phyloP scores from a whole-genome alignment of 164 flowering plant genomes.

The Euptelea pleiosperma region DNA sequence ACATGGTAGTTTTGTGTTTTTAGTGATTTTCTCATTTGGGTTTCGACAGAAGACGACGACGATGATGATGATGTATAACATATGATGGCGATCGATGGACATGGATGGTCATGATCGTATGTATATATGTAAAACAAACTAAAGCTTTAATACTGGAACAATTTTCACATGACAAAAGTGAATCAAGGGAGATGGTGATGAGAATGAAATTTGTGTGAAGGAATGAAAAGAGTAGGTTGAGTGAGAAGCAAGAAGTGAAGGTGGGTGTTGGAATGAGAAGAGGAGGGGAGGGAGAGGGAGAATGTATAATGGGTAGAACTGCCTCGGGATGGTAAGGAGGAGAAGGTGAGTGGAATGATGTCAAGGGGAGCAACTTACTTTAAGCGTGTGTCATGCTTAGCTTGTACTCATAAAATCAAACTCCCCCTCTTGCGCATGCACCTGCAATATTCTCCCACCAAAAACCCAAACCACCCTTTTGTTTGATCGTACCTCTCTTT shows the following conservation, averaged over 20 bases:
- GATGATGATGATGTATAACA: not conserved
- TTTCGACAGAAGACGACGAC: not conserved
- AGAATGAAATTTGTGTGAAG: not conserved
- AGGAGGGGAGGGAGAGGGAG: conserved; percentile 7
- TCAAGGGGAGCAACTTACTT: conserved; percentile 50
- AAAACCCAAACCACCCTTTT: conserved; percentile 35
- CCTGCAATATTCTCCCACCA: conserved; percentile 43
- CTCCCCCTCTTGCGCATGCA: conserved; percentile 38
- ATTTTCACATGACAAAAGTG: conserved; percentile 1
- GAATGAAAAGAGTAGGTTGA: not conserved
- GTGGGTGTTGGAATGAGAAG: conserved; percentile 14
- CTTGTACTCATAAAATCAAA: conserved; percentile 61
- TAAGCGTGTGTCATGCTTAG: conserved; percentile 71
- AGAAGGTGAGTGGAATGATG: conserved; percentile 85
- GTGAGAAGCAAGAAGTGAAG: conserved; percentile 8
- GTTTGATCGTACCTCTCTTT: conserved; percentile 20
- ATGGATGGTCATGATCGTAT: too few relatives aligned
- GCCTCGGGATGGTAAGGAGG: conserved; percentile 68
- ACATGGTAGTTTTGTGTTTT: too few relatives aligned
- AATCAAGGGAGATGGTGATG: not conserved
- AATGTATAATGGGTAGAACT: conserved; percentile 28
- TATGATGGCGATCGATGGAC: too few relatives aligned
- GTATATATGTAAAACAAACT: not conserved
- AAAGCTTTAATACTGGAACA: not conserved
- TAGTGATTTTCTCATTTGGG: not conserved